Conservation (phyloP, 1,284 basidiomycete species). For the Athelia sp. region DNA sequence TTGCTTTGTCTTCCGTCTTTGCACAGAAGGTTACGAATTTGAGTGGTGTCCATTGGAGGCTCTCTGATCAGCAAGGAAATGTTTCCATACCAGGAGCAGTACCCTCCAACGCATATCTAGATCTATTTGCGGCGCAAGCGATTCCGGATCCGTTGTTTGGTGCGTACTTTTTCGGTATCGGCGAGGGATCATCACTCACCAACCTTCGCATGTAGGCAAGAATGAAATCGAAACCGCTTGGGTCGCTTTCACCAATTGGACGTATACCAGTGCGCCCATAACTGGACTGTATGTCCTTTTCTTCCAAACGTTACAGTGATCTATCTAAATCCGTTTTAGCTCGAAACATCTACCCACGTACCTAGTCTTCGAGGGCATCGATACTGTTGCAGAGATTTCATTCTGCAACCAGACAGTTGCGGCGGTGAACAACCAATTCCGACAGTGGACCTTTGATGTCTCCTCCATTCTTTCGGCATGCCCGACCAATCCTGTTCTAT, state of each 20-base stretch:
- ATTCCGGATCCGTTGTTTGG: not conserved
- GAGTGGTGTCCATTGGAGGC: not conserved
- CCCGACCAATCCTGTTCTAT: not conserved
- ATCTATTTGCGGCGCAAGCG: not conserved
- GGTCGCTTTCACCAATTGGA: not conserved
- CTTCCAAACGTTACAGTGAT: not conserved
- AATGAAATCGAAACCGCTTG: not conserved
- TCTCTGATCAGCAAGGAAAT: not conserved
- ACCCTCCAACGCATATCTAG: not conserved
- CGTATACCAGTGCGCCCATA: not conserved
- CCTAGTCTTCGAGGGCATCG: not conserved
- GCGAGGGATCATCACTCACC: not conserved
- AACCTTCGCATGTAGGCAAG: not conserved
- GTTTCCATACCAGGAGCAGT: not conserved
- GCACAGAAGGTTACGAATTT: not conserved
- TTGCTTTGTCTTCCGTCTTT: too few species aligned
- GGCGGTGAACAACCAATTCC: not conserved
- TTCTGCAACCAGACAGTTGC: not conserved
- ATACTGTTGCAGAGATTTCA: not conserved
- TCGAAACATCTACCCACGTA: not conserved
- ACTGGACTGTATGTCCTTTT: not conserved
- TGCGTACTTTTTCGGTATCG: not conserved
- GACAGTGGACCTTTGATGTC: constrained; percentile 1
- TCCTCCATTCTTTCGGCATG: not conserved
- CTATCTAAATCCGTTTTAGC: not conserved